Conservation (phyloP, 2,329 filamentous ascomycete genomes). For the Neospermospora avenae region DNA sequence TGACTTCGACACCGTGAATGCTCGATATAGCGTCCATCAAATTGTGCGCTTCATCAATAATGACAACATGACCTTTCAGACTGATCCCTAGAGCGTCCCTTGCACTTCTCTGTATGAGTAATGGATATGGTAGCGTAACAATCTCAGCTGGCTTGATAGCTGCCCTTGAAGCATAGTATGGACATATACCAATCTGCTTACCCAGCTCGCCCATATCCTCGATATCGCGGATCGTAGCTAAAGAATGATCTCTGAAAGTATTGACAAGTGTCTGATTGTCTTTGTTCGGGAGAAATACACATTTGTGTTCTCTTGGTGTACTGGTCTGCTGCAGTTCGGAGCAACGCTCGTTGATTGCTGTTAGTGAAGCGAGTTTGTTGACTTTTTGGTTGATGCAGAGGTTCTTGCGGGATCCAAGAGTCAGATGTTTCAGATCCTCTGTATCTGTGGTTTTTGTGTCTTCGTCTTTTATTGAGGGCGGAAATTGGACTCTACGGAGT, state of each 20-base stretch:
- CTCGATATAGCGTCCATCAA: constrained; percentile 91
- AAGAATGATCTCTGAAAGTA: constrained; percentile 78
- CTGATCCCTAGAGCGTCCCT: constrained; percentile 84
- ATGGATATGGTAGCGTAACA: constrained; percentile 85
- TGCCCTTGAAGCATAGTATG: constrained; percentile 91
- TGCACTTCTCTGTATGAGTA: constrained; percentile 82
- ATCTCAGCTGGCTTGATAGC: constrained; percentile 85
- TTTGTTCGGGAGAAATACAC: constrained; percentile 73
- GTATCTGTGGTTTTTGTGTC: constrained; percentile 33
- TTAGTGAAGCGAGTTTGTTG: constrained; percentile 61
- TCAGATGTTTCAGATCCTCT: constrained; percentile 63
- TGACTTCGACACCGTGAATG: constrained; percentile 78
- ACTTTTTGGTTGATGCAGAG: constrained; percentile 86
- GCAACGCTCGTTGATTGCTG: constrained; percentile 91
- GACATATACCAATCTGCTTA: constrained; percentile 76
- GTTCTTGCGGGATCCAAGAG: constrained; percentile 67
- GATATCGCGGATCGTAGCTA: constrained; percentile 87
- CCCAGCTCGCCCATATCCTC: constrained; percentile 83
- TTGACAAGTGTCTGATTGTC: constrained; percentile 69
- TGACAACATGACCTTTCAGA: constrained; percentile 83
- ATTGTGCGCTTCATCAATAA: constrained; percentile 97
- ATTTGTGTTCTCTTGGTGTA: constrained; percentile 60
- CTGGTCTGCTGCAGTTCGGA: constrained; percentile 81
- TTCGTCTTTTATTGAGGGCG: constrained; percentile 50
- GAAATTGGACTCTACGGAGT: constrained; percentile 58